Evolutionary conservation across 2,329 filamentous ascomycete genomes (phyloP), one percentile per base, ranked within the genome.

Genomic region (Pseudogymnoascus sp.): DNA sequence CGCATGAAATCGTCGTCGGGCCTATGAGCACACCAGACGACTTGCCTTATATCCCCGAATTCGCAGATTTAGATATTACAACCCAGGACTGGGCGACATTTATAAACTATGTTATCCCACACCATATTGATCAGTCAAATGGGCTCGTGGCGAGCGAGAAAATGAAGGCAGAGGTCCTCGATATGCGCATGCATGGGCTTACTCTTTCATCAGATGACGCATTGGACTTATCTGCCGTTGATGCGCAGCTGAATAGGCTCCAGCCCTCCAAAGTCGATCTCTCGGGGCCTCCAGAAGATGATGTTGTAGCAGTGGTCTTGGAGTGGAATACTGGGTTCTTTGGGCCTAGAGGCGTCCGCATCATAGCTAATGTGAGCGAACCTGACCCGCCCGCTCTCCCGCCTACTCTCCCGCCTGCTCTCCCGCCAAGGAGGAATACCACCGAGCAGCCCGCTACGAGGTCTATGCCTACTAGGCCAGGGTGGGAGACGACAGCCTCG

Each of bases 271-370:
- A 69, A 37, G 64, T 66, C 44, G 62, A 64, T 29, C 31, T 56
- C 63, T 10, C 59, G 40, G 6, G 35, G 26, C 16, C 37, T 50
- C 16, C 33, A 2, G 44, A 47, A 42, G 13, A 21, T 10, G 67
- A 75, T 24, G 67, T 76, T 5, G 76, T 80, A 16, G 72, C 72
- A 1, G 80, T 79, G 0, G 74, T 82, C 1, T 70, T 74, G 53
- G 80, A 84, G 67, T 86, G 83, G 83, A 86, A 86, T 66, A 75
- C 77, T 2, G 77, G 78, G 3, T 85, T 86, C 71, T 86, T 86
- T 64, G 72, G 68, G 1, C 81, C 80, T 1, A 74, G 83, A 10
- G 79, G 79, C 13, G 72, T 85, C 8, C 72, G 68, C 2, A 75
- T 86, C 42, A 14, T 56, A 56, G 50, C 50, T 21, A 56, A 56